Conservation (phyloP, 805 yeast species). For the Nakazawaea peltata region DNA sequence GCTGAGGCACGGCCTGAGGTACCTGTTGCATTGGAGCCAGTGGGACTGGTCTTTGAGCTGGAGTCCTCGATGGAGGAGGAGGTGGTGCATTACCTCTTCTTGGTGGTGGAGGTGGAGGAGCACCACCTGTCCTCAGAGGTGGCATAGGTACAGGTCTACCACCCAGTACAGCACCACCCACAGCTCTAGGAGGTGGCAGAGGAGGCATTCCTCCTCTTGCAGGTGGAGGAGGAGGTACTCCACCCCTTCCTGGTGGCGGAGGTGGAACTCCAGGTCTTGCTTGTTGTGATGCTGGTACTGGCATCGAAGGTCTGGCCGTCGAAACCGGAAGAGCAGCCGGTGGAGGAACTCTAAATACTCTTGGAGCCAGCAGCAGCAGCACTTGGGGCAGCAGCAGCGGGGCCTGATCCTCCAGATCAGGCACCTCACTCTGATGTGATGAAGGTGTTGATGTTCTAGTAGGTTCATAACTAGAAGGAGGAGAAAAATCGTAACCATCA, state of each 20-base stretch:
- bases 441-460: slow-evolving; percentile 11
- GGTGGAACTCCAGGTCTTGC: slow-evolving; percentile 12
- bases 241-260: slow-evolving; percentile 16
- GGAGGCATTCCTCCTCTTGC: slow-evolving; percentile 16
- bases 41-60: slow-evolving; percentile 15
- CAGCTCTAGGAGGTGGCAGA: slow-evolving; percentile 13
- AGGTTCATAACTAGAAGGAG: slow-evolving; percentile 10
- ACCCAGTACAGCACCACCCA: slow-evolving; percentile 1
- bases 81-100: slow-evolving; percentile 15
- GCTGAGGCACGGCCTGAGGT: slow-evolving; percentile 10
- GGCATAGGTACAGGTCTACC: slow-evolving; percentile 14
- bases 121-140: slow-evolving; percentile 1
- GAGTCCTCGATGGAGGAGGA: slow-evolving; percentile 15
- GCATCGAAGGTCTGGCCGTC: slow-evolving; percentile 9
- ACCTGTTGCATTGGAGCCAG: slow-evolving; percentile 12
- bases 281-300: slow-evolving; percentile 15
- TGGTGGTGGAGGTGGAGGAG: slow-evolving; percentile 7
- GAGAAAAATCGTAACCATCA: slow-evolving; percentile 16
- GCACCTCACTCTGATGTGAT: slow-evolving; percentile 12
- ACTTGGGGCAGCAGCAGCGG: slow-evolving; percentile 7
- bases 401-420: too few relatives aligned
- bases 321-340: slow-evolving; percentile 8
- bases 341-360: slow-evolving; percentile 22
- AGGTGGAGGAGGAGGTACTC: slow-evolving; percentile 19
- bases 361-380: slow-evolving; percentile 11